Base-by-base conservation (phyloP, 805 yeast genomes). In the Scheffersomyces stipitis region DNA sequence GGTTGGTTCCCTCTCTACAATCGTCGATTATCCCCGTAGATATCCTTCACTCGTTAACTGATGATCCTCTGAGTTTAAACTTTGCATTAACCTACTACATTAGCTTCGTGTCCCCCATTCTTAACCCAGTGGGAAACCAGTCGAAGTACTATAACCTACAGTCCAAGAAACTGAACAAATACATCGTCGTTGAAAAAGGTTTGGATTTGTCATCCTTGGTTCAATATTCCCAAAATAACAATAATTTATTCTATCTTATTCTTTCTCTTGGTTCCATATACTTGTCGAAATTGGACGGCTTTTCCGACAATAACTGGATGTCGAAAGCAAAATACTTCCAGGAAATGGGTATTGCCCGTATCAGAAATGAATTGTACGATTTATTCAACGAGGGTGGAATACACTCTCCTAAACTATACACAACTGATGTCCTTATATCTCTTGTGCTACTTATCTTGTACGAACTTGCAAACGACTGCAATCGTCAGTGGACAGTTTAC, bases 381-480 rank as follows among this genome's bases (percentile, higher is more conserved):
- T 10, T 20, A 7, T 20, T 20, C 24, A 7, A 7, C 10, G 24
- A 20, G 10, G 10, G 10, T 10, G 24, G 24, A 7, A 15, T 18
- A 13, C 3, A 18, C 10, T 13, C 20, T 20, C 24, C 24, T 20
- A 20, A 20, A 20, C 10, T 20, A 20, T 28, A 31, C 20, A 33
- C 49, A 3, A 50, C 55, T 5, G 52, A 48, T 20, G 33, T 48
- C 22, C 36, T 58, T 15, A 31, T 58, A 1, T 46, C 54, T 4
- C 46, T 54, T 15, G 51, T 57, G 0, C 37, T 56, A 8, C 35
- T 56, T 27, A 54, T 55, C 17, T 34, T 58, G 16, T 57, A 45
- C 30, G 62, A 58, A 36, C 40, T 58, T 9, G 62, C 61, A 3
- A 49, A 56, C 37, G 51, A 56, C 39, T 56, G 60, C 28, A 47